Evolutionary conservation across 2,329 filamentous ascomycete genomes (phyloP).

Genomic region (Fusarium poae): DNA sequence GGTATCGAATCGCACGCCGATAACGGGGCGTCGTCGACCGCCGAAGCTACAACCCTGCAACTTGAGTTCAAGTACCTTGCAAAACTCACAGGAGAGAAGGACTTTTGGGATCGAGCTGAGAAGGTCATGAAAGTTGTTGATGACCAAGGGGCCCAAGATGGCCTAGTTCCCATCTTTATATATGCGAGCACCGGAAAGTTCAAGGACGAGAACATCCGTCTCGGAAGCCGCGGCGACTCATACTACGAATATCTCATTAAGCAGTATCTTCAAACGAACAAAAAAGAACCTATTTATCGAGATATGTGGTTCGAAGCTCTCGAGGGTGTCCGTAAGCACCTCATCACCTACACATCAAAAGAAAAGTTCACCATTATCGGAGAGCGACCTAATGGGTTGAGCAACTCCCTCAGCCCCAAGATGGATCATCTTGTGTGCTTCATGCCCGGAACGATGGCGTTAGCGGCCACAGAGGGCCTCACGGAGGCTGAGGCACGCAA

Average conservation of each 20-base stretch:
- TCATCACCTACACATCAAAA: constrained; percentile 87
- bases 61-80: constrained; percentile 97
- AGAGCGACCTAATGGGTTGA: constrained; percentile 82
- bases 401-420: constrained; percentile 78
- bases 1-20: constrained; percentile 87
- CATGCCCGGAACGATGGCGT: constrained; percentile 93
- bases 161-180: constrained; percentile 92
- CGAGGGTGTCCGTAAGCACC: constrained; percentile 87
- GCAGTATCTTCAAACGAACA: constrained; percentile 94
- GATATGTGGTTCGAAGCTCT: constrained; percentile 95
- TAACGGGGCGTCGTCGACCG: constrained; percentile 89
- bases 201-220: constrained; percentile 84
- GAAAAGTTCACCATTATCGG: constrained; percentile 89
- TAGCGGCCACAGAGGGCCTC: constrained; percentile 84
- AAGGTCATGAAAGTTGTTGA: constrained; percentile 93
- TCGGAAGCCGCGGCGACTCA: constrained; percentile 94
- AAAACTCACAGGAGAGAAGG: constrained; percentile 90
- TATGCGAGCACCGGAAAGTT: constrained; percentile 84
- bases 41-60: constrained; percentile 91
- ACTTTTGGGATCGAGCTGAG: constrained; percentile 93
- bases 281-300: constrained; percentile 85
- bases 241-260: constrained; percentile 99
- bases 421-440: constrained; percentile 99
- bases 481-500: constrained; percentile 81
- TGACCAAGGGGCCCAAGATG: constrained; percentile 81